Evolutionary conservation across 1,284 basidiomycete species (phyloP), one percentile per base, ranked within the genome.

Genomic region (Ustilago bromivora): DNA sequence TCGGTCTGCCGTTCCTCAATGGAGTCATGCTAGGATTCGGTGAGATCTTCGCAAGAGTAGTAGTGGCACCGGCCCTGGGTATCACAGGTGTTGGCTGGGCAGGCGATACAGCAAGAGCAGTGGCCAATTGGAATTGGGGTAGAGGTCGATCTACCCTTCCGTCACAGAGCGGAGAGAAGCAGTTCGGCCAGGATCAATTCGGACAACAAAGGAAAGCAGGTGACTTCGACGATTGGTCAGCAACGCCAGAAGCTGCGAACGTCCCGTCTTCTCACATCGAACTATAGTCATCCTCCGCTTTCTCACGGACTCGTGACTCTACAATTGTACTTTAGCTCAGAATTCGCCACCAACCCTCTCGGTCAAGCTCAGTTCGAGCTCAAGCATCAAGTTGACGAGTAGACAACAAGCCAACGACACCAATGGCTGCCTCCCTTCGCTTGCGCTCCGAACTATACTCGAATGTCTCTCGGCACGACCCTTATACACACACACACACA

Each of bases 1-100:
- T 99, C 68, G 87, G 95, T 2, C 89, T 98, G 49, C 96, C 96
- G 0, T 99, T 99, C 86, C 90, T 98, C 55, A 98, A 98, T 84
- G 96, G 96, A 34, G 93, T 98, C 81, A 97, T 98, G 94, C 91
- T 98, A 55, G 96, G 96, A 11, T 96, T 98, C 84, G 96, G 96
- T 31, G 96, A 99, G 88, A 95, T 99, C 66, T 96, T 98, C 83
- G 96, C 96, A 19, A 92, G 95, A 86, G 92, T 95, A 71, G 90
- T 94, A 15, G 88, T 97, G 19, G 89, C 84, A n/a, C 84, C 84
- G 5, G 76, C 74, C 31, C 61, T 84, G 8, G 83, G 83, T 4
- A 68, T 82, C 51, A 70, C 70, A 4, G 68, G 76, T 35, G 64
- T 74, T 2, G 67, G 66, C 0, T 78, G 71, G 71, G 64, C 67